Evolutionary conservation across 805 yeast species (phyloP), one percentile per base, ranked within the genome.

Genomic region (Maudiozyma bulderi): DNA sequence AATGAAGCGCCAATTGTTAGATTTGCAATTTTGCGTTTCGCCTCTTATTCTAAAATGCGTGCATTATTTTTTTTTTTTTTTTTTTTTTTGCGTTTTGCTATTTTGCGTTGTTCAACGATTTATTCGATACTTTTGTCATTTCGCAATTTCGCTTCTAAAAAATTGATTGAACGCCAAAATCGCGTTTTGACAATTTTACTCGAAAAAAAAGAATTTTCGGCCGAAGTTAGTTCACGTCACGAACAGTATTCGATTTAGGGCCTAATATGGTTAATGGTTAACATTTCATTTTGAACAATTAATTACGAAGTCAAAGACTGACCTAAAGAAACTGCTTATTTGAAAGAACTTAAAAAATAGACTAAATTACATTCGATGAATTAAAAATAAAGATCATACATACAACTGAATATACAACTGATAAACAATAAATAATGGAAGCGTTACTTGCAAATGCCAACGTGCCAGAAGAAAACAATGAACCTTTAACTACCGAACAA

Each of bases 401-500:
- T 20, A 20, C 2, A 20, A 20, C 3, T 20, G 26, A 20, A 20
- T 20, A 20, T 20, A 3, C 26, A 20, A 20, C 26, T 20, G 4
- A 20, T 20, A 20, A 35, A 6, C 14, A 5, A 13, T 8, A 5
- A 13, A 35, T 13, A 35, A 35, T 35, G 38, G 38, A 35, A 8
- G 15, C 13, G 11, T 15, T 35, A n/a, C 6, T 35, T 14, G 38
- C 9, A n/a, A 35, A 5, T 8, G 20, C 14, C 15, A 28, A 3
- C 28, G 30, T 42, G 5, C 40, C 26, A 28, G 48, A 32, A 10
- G 48, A 31, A 41, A 14, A 40, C 13, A 26, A 45, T 33, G 31
- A 51, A 43, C 45, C 47, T 33, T 43, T 68, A 5, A 53, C 73
- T 0, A 54, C 69, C 11, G 71, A 72, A 14, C 73, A 72, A 55